Evolutionary conservation across 139 green algal species (phyloP).

Genomic region (Zygnema cylindricum): DNA sequence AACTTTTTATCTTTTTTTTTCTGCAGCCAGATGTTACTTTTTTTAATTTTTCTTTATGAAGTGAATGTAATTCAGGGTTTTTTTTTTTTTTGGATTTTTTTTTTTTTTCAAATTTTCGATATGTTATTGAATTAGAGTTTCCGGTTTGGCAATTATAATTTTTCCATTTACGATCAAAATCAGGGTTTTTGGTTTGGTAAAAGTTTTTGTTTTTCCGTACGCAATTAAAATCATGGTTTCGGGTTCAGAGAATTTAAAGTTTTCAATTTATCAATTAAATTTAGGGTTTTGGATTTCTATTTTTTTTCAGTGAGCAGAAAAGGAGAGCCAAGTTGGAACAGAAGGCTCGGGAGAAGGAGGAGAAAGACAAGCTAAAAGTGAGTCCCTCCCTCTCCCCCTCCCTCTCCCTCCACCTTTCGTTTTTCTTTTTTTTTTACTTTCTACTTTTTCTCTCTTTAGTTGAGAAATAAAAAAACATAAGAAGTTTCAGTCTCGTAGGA

Average conservation of each 20-base stretch:
- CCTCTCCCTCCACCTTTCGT: slow-evolving; percentile 30
- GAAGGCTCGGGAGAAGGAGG: slow-evolving; percentile 62
- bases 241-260: background rate
- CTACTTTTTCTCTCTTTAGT: slow-evolving; percentile 1
- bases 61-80: too few relatives aligned
- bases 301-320: slow-evolving; percentile 58
- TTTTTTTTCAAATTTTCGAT: too few relatives aligned
- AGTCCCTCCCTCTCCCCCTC: background rate
- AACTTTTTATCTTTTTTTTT: too few relatives aligned
- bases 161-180: too few relatives aligned
- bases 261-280: background rate
- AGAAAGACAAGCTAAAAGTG: slow-evolving; percentile 59
- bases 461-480: background rate
- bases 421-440: background rate
- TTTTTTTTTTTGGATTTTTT: too few relatives aligned
- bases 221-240: background rate
- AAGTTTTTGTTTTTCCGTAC: background rate
- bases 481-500: background rate
- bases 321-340: slow-evolving; percentile 61
- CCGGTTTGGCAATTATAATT: too few relatives aligned
- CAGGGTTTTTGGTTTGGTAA: background rate
- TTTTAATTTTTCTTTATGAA: too few relatives aligned
- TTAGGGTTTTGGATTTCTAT: background rate
- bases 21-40: too few relatives aligned
- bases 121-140: too few relatives aligned